Evolutionary conservation across 78 protist species (phyloP), one percentile per base, ranked within the genome.

Genomic region (Guillardia theta): DNA sequence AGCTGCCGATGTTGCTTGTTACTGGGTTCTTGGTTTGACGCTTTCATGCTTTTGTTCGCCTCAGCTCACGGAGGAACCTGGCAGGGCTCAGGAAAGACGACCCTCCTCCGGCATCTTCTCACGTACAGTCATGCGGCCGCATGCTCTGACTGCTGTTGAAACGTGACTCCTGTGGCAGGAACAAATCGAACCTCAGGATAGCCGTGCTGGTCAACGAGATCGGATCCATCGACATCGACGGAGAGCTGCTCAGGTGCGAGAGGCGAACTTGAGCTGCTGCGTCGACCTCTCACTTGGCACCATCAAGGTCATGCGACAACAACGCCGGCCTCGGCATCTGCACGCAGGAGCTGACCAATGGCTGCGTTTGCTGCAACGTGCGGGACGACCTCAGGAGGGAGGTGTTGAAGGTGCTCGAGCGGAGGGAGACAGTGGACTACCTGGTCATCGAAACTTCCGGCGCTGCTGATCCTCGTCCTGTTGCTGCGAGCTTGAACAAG

Each of bases 151-250:
- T n/a, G n/a, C n/a, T n/a, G n/a, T n/a, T n/a, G n/a, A n/a, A n/a
- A n/a, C n/a, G n/a, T n/a, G n/a, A n/a, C n/a, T n/a, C n/a, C n/a
- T n/a, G n/a, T n/a, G n/a, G n/a, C n/a, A n/a, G n/a, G 0, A 78
- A 78, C 90, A 78, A 78, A 30, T 46, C 53, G 41, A 78, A 78
- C 9, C 90, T 78, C 8, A 37, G 48, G n/a, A n/a, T 78, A 36
- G 90, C 90, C 53, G 90, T 78, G 48, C 90, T 78, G 6, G 90
- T 78, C 24, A 78, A 78, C 24, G 90, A 78, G 48, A 37, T 78
- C 90, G 90, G 50, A 18, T 24, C 18, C 18, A 43, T 78, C 21
- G 90, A 78, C 48, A 78, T 78, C 21, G 90, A 78, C 90, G 90
- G 90, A 1, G 50, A 18, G 18, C 50, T 78, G 90, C 90, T 78